Percentiles rank a stretch among this genome's conserved stretches.
phyloP scores from a whole-genome alignment of 2,329 filamentous ascomycete species.

The Cordyceps farinosa region DNA sequence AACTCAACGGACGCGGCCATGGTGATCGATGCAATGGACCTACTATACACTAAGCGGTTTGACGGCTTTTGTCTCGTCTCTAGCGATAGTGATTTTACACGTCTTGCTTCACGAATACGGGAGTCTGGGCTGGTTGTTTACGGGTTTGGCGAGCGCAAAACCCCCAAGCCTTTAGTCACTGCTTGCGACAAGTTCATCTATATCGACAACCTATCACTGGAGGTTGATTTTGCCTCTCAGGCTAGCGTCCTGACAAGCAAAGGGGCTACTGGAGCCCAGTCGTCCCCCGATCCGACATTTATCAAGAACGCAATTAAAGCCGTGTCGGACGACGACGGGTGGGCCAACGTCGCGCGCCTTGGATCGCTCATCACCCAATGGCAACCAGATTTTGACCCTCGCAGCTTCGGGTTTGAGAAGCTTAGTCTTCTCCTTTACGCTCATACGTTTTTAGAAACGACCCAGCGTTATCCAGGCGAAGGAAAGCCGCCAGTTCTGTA shows the following conservation, averaged over 20 bases:
- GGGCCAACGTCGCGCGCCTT: background rate
- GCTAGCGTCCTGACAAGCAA: background rate
- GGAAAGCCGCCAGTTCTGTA: background rate
- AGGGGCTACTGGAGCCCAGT: background rate
- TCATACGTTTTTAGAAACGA: background rate
- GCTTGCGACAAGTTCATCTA: slow-evolving; percentile 35
- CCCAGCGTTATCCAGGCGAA: background rate
- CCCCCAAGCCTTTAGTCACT: slow-evolving; percentile 30
- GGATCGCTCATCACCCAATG: background rate
- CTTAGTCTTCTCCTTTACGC: background rate
- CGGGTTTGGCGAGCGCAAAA: slow-evolving; percentile 33
- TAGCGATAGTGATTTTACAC: slow-evolving; percentile 36
- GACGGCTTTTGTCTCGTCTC: slow-evolving; percentile 34
- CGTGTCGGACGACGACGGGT: background rate
- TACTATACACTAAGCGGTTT: slow-evolving; percentile 31
- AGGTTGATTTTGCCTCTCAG: background rate
- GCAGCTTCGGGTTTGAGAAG: background rate
- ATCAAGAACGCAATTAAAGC: background rate
- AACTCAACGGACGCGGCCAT: slow-evolving; percentile 35
- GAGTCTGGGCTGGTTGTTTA: slow-evolving; percentile 32
- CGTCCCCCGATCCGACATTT: background rate
- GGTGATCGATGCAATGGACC: slow-evolving; percentile 38
- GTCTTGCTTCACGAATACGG: slow-evolving; percentile 33
- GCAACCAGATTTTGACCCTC: background rate
- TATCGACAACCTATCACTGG: background rate